Evolutionary conservation across 805 yeast species (phyloP), one percentile per base, ranked within the genome.

Genomic region (Scheffersomyces lignosus): DNA sequence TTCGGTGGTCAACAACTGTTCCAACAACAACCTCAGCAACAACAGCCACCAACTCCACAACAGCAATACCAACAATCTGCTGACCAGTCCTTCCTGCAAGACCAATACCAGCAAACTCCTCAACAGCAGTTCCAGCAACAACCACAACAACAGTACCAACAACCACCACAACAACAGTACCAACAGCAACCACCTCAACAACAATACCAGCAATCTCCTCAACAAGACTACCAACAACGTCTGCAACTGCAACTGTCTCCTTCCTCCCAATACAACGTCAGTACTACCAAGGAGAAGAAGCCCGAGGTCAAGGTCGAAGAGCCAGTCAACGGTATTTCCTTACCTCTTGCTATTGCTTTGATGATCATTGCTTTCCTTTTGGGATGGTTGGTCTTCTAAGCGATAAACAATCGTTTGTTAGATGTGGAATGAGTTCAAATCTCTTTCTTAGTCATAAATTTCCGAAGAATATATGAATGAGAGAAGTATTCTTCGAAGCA

Each of bases 371-470:
- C 73, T 71, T 58, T 87, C 80, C 50, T 66, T 76, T 63, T 83
- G 44, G 91, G 89, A 36, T 84, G 89, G 87, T 70, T 81, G 60
- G 75, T 83, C 49, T 80, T 80, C 52, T 81, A 68, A 63, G 38
- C 29, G 33, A 27, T 28, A 35, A n/a, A n/a, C n/a, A n/a, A n/a
- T n/a, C n/a, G n/a, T n/a, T n/a, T n/a, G n/a, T n/a, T n/a, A n/a
- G 9, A 23, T 23, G 25, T 23, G 9, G 9, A 23, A 23, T 9
- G 9, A 23, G 10, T 9, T 12, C 12, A 9, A 23, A 9, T 23
- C 10, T 23, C 10, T 9, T 23, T 23, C 25, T 23, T 23, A 9
- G 25, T 9, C 25, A 23, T 23, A 9, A 9, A 12, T 12, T 23
- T 23, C 25, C 25, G 10, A 22, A 22, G 25, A 22, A 12, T 12